A percentile compares a stretch with the other conserved stretches of the same genome.
Conservation (phyloP, 129 eudicot species). For the Flaveria linearis region DNA sequence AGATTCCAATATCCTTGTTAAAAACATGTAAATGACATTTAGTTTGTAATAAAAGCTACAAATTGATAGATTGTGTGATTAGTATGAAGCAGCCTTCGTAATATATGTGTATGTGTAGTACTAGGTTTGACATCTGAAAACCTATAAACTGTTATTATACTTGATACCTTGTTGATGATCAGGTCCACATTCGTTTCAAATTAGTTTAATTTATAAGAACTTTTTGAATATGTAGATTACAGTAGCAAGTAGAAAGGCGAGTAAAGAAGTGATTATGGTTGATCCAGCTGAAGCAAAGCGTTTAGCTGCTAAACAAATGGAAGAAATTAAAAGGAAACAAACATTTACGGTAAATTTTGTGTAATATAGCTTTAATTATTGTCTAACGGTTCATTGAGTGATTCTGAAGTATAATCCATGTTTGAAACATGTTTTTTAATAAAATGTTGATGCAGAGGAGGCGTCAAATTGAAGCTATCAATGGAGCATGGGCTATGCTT, state of each 20-base stretch:
- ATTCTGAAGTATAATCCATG: too few species aligned
- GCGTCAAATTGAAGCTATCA: slow-evolving; percentile 83
- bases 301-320: slow-evolving; percentile 91
- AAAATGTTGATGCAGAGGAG: slow-evolving; percentile 45
- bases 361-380: neutral
- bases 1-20: neutral
- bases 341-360: slow-evolving; percentile 47
- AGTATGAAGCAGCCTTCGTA: neutral
- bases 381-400: neutral
- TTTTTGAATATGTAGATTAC: slow-evolving; percentile 47
- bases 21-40: neutral
- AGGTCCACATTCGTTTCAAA: neutral
- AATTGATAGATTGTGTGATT: slow-evolving; percentile 11
- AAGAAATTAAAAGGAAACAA: slow-evolving; percentile 68
- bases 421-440: neutral
- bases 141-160: neutral
- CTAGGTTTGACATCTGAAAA: slow-evolving; percentile 1
- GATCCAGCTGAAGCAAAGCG: slow-evolving; percentile 96
- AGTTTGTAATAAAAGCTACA: slow-evolving; percentile 10
- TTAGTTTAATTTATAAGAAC: neutral
- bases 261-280: slow-evolving; percentile 80
- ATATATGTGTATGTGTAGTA: neutral
- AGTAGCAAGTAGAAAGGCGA: slow-evolving; percentile 48
- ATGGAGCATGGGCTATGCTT: slow-evolving; percentile 99
- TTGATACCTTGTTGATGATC: neutral